Conservation (phyloP, 306 rosid species). For the Senna siamea region DNA sequence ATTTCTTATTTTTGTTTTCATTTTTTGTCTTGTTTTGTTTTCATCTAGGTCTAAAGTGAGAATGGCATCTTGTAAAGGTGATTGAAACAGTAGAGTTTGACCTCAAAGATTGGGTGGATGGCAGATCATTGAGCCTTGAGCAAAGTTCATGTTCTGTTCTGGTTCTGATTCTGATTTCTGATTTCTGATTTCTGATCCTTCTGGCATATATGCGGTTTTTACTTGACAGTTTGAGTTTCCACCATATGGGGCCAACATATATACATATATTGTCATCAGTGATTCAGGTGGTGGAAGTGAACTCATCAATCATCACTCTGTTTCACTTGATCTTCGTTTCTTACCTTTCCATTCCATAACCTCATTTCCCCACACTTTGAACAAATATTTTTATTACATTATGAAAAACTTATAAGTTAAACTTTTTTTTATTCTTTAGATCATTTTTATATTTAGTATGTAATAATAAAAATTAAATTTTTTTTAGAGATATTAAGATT, state of each 20-base stretch:
- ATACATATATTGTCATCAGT: background rate
- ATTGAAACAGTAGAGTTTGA: conserved; percentile 30
- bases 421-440: no score
- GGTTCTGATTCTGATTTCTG: conserved; percentile 33
- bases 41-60: conserved; percentile 11
- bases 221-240: conserved; percentile 8
- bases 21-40: no score
- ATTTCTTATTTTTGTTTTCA: no score
- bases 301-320: conserved; percentile 10
- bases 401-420: no score
- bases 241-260: conserved; percentile 35
- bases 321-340: background rate
- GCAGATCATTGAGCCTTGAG: conserved; percentile 42
- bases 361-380: background rate
- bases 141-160: conserved; percentile 16
- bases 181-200: conserved; percentile 30
- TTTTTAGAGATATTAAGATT: no score
- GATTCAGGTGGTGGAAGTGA: background rate
- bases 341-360: background rate
- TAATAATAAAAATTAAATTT: no score
- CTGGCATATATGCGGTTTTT: conserved; percentile 40
- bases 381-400: background rate
- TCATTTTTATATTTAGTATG: no score
- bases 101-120: conserved; percentile 19
- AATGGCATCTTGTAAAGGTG: conserved; percentile 46